A percentile compares a stretch with the other conserved stretches of the same genome.
Conservation (phyloP, 2,329 filamentous ascomycete genomes). For the Spiromastix sp. region DNA sequence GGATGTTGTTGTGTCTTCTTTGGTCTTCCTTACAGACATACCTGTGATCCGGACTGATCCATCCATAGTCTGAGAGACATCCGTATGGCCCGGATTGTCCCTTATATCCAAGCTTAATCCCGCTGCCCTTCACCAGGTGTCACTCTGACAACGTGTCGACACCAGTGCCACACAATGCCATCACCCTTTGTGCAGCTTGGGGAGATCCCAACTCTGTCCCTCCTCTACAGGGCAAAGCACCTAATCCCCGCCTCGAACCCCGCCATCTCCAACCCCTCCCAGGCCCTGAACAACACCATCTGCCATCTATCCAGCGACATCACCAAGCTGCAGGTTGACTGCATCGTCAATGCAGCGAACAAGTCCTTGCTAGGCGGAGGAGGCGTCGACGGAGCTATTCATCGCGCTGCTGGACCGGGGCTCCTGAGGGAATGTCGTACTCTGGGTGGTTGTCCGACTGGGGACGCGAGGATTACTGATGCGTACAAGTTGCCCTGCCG, state of each 20-base stretch:
- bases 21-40: no score
- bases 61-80: no score
- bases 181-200: slow-evolving; percentile 10
- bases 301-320: slow-evolving; percentile 67
- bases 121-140: no score
- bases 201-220: slow-evolving; percentile 35
- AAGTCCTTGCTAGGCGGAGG: slow-evolving; percentile 67
- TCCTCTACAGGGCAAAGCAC: slow-evolving; percentile 53
- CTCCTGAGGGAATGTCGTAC: slow-evolving; percentile 62
- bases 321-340: slow-evolving; percentile 64
- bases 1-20: no score
- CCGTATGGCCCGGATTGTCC: no score
- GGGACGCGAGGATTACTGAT: slow-evolving; percentile 70
- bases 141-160: no score
- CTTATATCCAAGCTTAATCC: no score
- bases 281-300: slow-evolving; percentile 59
- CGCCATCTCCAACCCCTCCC: slow-evolving; percentile 31
- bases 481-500: slow-evolving; percentile 66
- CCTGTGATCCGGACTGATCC: no score
- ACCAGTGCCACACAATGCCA: slow-evolving; percentile 1
- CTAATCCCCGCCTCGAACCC: slow-evolving; percentile 29
- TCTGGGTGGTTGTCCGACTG: slow-evolving; percentile 64
- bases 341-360: slow-evolving; percentile 93
- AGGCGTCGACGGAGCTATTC: slow-evolving; percentile 86
- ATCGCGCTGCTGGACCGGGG: slow-evolving; percentile 62